Base-by-base conservation (phyloP, 106 monocot species). In the Chionographis japonica region DNA sequence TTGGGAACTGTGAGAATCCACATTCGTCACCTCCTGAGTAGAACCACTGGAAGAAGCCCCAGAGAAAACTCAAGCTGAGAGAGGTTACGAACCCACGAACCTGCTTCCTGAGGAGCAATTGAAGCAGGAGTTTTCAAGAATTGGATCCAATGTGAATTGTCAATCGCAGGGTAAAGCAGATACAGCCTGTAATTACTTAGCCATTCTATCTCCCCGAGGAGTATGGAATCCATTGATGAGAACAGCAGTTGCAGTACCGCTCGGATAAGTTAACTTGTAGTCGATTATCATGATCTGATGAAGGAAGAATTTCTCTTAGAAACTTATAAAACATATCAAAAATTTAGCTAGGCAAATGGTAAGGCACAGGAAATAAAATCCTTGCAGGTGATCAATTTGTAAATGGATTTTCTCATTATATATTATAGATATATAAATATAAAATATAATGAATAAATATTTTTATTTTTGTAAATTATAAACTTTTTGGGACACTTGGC, bases 11-110 rank as follows among this genome's bases (percentile, higher is more conserved):
- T 14, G 87, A 72, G 73, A 94, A 94, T 6, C 94, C 94, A 68
- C 94, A 90, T 2, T 8, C 70, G 37, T 83, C 87, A 71, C 94
- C 94, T 6, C 90, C 94, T 6, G 94, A 82, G 72, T 78, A 94
- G 69, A 94, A 94, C 94, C 94, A 94, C 75, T 94, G 82, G 73
- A 94, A 94, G 73, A 94, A 80, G 52, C 94, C 85, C 94, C 94
- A 94, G 6, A 94, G 42, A 68, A 94, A 87, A 58, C 94, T 94
- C 12, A 94, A 12, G 13, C 75, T 59, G 59, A 94, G 90, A 68
- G 72, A 90, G 49, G 83, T 90, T 41, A 70, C 62, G 65, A 94
- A 93, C 40, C 93, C 89, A 55, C 63, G 80, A 8, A 93, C 93
- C 74, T 93, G 93, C 18, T 82, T 78, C 75, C 92, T 93, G 81